Percentiles rank a stretch among this genome's conserved stretches.
phyloP scores from a whole-genome alignment of 2,329 filamentous ascomycete species.

The Xylaria sp. region DNA sequence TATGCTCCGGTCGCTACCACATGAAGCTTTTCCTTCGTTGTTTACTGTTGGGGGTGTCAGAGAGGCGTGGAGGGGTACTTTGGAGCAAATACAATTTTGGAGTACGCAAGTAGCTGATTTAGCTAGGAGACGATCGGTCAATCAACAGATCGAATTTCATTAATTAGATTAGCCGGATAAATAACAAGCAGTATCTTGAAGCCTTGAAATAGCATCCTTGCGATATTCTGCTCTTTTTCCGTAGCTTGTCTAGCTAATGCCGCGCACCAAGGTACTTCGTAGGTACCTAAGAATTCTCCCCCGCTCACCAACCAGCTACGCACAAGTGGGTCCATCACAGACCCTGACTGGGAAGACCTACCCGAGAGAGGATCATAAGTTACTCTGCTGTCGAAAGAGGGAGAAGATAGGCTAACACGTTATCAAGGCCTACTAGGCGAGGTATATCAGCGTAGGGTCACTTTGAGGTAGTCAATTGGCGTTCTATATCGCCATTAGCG shows the following conservation, averaged over 20 bases:
- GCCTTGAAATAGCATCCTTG: neutral
- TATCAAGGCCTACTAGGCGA: too few relatives aligned
- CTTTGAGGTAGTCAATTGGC: too few relatives aligned
- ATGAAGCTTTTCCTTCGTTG: too few relatives aligned
- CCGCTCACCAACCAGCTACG: neutral
- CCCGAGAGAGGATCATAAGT: neutral
- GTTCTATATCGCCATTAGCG: too few relatives aligned
- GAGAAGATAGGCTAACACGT: too few relatives aligned
- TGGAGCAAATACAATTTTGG: too few relatives aligned
- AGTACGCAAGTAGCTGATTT: neutral
- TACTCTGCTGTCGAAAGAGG: neutral
- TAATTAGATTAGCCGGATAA: neutral
- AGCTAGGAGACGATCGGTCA: neutral
- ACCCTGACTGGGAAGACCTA: neutral
- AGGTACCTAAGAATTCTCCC: neutral
- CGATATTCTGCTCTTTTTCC: neutral
- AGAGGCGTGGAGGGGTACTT: too few relatives aligned
- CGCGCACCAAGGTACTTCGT: neutral
- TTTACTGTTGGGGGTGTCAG: too few relatives aligned
- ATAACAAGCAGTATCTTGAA: too few relatives aligned
- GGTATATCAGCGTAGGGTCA: too few relatives aligned
- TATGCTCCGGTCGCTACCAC: too few relatives aligned
- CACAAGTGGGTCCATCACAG: neutral
- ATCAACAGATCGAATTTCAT: neutral
- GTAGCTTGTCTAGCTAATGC: too few relatives aligned